Evolutionary conservation across 2,329 filamentous ascomycete genomes (phyloP), one percentile per base, ranked within the genome.

Genomic region (Alternaria sp.): DNA sequence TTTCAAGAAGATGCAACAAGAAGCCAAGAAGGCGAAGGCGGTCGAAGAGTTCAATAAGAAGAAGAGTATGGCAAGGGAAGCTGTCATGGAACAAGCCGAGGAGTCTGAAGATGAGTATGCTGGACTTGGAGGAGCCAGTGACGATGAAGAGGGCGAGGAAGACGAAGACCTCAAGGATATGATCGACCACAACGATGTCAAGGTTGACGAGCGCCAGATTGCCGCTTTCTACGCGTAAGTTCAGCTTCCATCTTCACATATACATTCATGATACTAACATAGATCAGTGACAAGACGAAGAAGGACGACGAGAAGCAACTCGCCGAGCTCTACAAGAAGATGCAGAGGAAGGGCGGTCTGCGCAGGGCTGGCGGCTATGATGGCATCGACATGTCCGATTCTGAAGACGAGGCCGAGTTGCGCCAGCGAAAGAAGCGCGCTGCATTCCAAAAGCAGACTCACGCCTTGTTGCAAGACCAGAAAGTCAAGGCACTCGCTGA

Each of bases 31-130:
- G 70, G 86, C 87, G 69, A 70, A 67, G 36, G 71, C 65, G 3
- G 60, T 68, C 3, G 83, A 85, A 53, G 80, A 81, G 6, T 97
- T 93, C 70, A 87, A 97, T 80, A 92, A 90, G 79, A 94, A 93
- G 79, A 94, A 91, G 77, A 96, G 92, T 81, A 90, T 92, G 74
- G 94, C 94, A 0, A 93, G 89, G 72, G 89, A 90, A 25, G 71
- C 97, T 86, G 85, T 99, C 38, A 88, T 98, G 67, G 95, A 97
- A 68, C 93, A 97, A 75, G 94, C 95, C 62, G 92, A 97, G 71
- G 95, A 99, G 80, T 99, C 95, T 0, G 96, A 99, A 75, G 95
- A 99, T 76, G 95, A 99, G 78, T 99, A 98, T 77, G 94, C 94
- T 40, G 95, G 95, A 5, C 84, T 99, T 10, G 95, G 95, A 68